Evolutionary conservation across 164 flowering plant species (phyloP), one percentile per base, ranked within the genome.

Genomic region (Sextonia rubra): DNA sequence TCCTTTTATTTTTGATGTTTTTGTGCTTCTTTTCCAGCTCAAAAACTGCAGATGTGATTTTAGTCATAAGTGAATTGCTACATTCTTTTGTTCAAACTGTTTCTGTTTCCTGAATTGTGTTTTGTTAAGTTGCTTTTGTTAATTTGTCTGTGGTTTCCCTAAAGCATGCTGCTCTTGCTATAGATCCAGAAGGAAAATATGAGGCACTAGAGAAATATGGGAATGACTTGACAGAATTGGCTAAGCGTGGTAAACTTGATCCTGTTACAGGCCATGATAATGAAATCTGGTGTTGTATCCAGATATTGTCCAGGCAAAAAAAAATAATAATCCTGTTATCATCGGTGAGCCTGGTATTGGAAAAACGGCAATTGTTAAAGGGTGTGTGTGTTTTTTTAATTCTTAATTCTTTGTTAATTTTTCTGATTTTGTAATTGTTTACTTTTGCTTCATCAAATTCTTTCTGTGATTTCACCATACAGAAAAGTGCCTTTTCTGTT

Each of bases 301-400:
- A 93, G 77, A 96, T 93, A 75, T 83, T 93, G 75, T 86, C 85
- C 1, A 83, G 99, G 77, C 83, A 97, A 77, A 96, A 97, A 55
- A 96, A 96, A 82, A n/a, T n/a, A 96, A 96, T 68, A 96, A 96
- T 78, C 97, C 98, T 74, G 97, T 96, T 47, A 93, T 93, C 30
- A 93, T 96, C 77, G 99, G 98, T 71, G 99, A 96, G 80, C 99
- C 99, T 76, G 99, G 99, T 66, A 98, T 96, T 66, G 99, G 99
- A 30, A 96, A 96, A 85, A 93, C 98, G 71, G 99, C 99, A 75
- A 96, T 96, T 79, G 99, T 94, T 63, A 98, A 96, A 82, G 99
- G 99, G 99, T 96, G 89, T 84, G 98, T 32, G 37, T 32, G 37
- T 32, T 32, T 6, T 32, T 4, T 32, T 32, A 6, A 32, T 5